Base-by-base conservation (phyloP, 495 filamentous ascomycete genomes). In the Penicillium lividum region DNA sequence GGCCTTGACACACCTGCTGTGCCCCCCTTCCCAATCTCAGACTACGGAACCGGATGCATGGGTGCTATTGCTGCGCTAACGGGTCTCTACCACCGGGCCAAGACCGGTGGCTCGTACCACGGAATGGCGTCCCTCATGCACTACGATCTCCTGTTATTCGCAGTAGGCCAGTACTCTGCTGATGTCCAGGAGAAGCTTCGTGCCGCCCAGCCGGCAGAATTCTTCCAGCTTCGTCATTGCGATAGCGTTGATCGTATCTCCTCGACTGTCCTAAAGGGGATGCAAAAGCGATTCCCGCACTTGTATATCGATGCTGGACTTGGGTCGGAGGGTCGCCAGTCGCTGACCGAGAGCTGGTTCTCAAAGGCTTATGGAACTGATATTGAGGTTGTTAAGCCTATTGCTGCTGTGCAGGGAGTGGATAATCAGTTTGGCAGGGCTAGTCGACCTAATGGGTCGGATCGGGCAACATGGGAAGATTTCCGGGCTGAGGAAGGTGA, bases 1-100 rank as follows among this genome's bases (percentile, higher is more conserved):
- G 86, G 87, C 10, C 73, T 84, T 9, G 64, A 80, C 10, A 84
- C 85, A 59, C 89, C 89, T 4, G 82, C 91, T n/a, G 83, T 91
- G 0, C 89, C 89, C 48, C 88, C 88, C 0, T 92, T 91, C 71
- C 90, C 89, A 25, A 91, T 90, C 76, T 89, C 85, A 38, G 89
- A 92, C 73, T 92, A 93, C 69, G 86, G 89, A 30, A 90, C 89
- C 3, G 89, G 80, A 28, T 83, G 82, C 60, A 82, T 88, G 72
- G 87, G 86, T 22, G 81, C 82, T 29, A 80, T 87, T 58, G 84
- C 85, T 29, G 87, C 85, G 5, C 74, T 89, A 46, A 76, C 77
- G 0, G 87, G 86, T 28, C 79, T 91, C 15, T 85, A 80, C 58
- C 75, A 80, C 54, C 83, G 87, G 27, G 84, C 85, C 4, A 84